Evolutionary conservation across 257 asterid genomes (phyloP), one percentile per base, ranked within the genome.

Genomic region (Fraxinus anomala): DNA sequence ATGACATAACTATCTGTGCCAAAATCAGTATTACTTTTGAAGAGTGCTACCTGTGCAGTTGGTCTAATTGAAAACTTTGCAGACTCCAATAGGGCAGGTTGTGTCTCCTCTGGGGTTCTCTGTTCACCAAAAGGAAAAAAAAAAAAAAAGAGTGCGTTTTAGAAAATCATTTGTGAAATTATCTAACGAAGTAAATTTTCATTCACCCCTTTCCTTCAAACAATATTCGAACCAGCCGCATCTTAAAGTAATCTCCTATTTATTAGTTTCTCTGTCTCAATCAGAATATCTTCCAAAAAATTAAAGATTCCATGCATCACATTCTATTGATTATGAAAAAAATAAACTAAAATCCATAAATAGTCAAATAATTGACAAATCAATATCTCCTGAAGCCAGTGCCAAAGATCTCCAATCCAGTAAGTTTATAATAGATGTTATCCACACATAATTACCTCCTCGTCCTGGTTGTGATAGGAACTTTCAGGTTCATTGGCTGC

Each of bases 91-190:
- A 73, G 40, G 33, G 69, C 65, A 66, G 42, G 67, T 28, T 66
- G 79, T 80, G 77, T 73, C 77, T 80, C 84, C 28, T 75, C 82
- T 19, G 85, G 51, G 70, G 81, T 82, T 69, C 77, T 81, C 88
- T 81, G 81, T 59, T 80, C 81, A 76, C 36, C 36, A 33, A 33
- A 33, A 70, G 36, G 28, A 67, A 67, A 77, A 76, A n/a, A 33
- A 30, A 39, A 47, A 49, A n/a, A 33, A 30, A 39, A 47, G 30
- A 49, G 77, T 75, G 17, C 47, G 54, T 49, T 67, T 26, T 5
- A 19, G n/a, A 63, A 12, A 2, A 6, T 1, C 69, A 12, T 26
- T 51, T 34, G 1, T 1, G 34, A 14, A 70, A 75, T 36, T 59
- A 54, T 24, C 12, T 14, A 17, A 75, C 23, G 44, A 40, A 36